phyloP scores from a whole-genome alignment of 179 eudicot species.

The Vitellaria paradoxa region DNA sequence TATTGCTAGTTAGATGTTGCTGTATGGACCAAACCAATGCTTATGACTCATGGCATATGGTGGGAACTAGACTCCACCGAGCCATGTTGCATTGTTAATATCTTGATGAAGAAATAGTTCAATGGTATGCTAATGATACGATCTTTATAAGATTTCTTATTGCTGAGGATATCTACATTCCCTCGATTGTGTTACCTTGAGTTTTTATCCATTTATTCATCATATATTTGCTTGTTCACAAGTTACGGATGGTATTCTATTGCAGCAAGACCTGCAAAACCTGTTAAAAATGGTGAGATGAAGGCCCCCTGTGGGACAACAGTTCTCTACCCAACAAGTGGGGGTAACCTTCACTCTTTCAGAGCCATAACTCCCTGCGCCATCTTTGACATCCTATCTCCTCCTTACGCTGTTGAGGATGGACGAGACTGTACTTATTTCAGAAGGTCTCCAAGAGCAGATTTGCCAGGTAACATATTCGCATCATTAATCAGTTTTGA shows the following conservation, averaged over 20 bases:
- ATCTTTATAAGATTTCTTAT: neutral
- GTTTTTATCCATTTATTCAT: neutral
- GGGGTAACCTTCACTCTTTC: conserved; percentile 94
- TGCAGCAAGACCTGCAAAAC: conserved; percentile 72
- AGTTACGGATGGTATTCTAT: neutral
- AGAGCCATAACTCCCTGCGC: conserved; percentile 92
- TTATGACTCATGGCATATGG: neutral
- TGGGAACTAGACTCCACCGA: neutral
- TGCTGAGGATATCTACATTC: neutral
- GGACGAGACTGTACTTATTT: conserved; percentile 94
- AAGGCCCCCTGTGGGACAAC: conserved; percentile 81
- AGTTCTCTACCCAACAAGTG: conserved; percentile 68
- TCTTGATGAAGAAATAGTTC: neutral
- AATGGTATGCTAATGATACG: no score
- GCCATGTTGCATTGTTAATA: neutral
- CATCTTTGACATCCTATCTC: conserved; percentile 91
- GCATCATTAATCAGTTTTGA: neutral
- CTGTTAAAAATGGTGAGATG: conserved; percentile 74
- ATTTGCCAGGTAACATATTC: conserved; percentile 56
- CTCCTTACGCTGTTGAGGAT: conserved; percentile 81
- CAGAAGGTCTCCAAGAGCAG: conserved; percentile 49
- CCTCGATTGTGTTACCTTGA: neutral
- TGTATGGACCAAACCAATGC: neutral
- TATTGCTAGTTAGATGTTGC: neutral
- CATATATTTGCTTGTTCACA: neutral